A percentile compares a stretch with the other conserved stretches of the same genome.
These are phyloP conservation scores for Aspergillus melleus DNA, from an alignment of 2,329 filamentous ascomycete species.

Conservation along the genomic window DNA sequence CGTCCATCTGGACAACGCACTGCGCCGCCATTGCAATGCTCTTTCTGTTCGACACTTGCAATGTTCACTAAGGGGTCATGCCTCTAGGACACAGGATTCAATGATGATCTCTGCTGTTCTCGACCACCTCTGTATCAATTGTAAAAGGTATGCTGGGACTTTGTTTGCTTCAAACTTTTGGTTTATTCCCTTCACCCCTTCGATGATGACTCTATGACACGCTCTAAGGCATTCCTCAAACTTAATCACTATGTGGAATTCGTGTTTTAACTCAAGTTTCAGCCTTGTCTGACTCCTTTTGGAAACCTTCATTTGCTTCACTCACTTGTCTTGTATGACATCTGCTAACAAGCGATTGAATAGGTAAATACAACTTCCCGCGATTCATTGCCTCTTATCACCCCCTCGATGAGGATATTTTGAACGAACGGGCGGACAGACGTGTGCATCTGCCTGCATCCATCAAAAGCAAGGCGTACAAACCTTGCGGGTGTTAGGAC, in stretches of 20 bases:
- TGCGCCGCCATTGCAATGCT: background rate
- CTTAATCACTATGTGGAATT: conserved; percentile 66
- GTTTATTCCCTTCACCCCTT: conserved; percentile 26
- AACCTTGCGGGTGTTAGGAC: conserved; percentile 59
- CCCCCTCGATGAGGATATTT: conserved; percentile 57
- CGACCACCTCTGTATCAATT: conserved; percentile 6
- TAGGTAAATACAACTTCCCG: conserved; percentile 33
- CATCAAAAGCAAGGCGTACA: conserved; percentile 62
- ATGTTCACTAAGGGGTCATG: background rate
- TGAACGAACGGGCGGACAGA: conserved; percentile 72
- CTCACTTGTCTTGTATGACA: conserved; percentile 18
- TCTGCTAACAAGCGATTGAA: conserved; percentile 31
- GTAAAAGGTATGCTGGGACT: conserved; percentile 46
- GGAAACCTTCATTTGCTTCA: conserved; percentile 16
- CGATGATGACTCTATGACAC: conserved; percentile 64
- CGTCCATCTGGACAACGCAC: background rate
- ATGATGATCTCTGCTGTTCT: background rate
- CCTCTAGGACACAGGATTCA: background rate
- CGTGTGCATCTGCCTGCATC: conserved; percentile 53
- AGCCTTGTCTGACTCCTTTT: conserved; percentile 63
- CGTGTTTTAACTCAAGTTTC: conserved; percentile 62
- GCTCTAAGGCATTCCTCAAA: conserved; percentile 67
- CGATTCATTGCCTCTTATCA: conserved; percentile 16
- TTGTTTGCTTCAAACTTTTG: conserved; percentile 11
- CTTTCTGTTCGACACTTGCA: background rate